These are phyloP conservation scores for Lanmaoa pseudosensibilis DNA, from an alignment of 768 basidiomycete species.

Conservation along the genomic window DNA sequence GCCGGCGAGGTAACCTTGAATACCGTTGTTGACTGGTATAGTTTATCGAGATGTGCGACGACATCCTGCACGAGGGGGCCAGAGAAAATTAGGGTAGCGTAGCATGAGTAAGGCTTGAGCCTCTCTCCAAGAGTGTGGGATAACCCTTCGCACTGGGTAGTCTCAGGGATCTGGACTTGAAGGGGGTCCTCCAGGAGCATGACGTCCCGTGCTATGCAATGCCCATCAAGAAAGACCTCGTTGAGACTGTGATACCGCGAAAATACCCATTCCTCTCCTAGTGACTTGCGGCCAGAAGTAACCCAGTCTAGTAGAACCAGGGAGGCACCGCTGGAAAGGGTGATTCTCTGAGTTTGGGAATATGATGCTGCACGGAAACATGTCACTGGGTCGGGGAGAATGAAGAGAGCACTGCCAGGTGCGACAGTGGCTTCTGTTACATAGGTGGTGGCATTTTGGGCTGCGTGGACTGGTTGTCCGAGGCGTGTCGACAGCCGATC, in stretches of 20 bases:
- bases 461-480: conserved; percentile 8
- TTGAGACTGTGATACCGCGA: conserved; percentile 82
- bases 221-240: conserved; percentile 69
- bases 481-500: conserved; percentile 50
- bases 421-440: conserved; percentile 58
- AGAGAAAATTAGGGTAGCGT: conserved; percentile 80
- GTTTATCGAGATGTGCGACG: conserved; percentile 45
- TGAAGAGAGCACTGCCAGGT: conserved; percentile 58
- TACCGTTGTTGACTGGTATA: conserved; percentile 59
- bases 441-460: conserved; percentile 52
- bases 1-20: conserved; percentile 55
- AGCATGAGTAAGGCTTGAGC: conserved; percentile 83
- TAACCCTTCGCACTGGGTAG: conserved; percentile 26
- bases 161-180: conserved; percentile 7
- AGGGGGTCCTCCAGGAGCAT: conserved; percentile 64
- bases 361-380: conserved; percentile 87
- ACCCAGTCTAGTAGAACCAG: conserved; percentile 86
- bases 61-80: conserved; percentile 60
- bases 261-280: conserved; percentile 90
- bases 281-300: conserved; percentile 80
- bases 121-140: conserved; percentile 54
- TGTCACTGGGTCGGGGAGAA: conserved; percentile 91
- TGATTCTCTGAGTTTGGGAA: conserved; percentile 79
- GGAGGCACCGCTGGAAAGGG: conserved; percentile 58
- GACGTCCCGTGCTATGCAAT: conserved; percentile 72